Evolutionary conservation across 345 rosid species (phyloP), one percentile per base, ranked within the genome.

Genomic region (Citrus unshiu): DNA sequence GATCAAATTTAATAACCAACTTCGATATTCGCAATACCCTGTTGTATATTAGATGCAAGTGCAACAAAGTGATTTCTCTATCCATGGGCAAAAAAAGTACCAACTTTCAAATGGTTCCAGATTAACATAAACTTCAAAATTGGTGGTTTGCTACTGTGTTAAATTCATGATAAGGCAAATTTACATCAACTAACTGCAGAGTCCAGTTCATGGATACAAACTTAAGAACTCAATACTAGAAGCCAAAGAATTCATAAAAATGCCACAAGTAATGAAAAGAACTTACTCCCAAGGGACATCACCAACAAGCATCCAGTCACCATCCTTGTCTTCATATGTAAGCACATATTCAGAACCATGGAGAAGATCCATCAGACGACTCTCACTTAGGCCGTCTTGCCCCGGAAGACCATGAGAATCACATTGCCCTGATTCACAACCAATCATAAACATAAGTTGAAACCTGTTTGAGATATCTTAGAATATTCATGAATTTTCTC

Each of bases 241-340:
- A 64, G 10, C 19, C 14, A 60, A 13, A 24, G 43, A 75, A 63
- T 29, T 63, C 6, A 29, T 35, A 7, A 49, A 56, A 59, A 25
- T 25, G 32, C 14, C 46, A 24, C 2, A 16, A 75, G 7, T 18
- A 35, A 46, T 59, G 68, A 40, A 61, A 35, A 75, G 77, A 35
- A 86, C 86, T 67, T 85, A 89, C 92, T 80, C 85, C 90, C 92
- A 89, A 57, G 92, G 92, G 72, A 89, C 90, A 74, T 89, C 90
- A 22, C 92, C 92, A 37, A 87, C 92, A 24, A 89, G 92, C 92
- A 89, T 89, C 92, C 92, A 89, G 66, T 89, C 92, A 2, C 82
- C 87, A 14, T 89, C 92, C 75, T 83, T 86, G 74, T 89, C 92
- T 82, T 89, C 92, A 49, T 87, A 89, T 18, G 90, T 83, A 39